A percentile compares a stretch with the other conserved stretches of the same genome.
phyloP scores from a whole-genome alignment of 192 early-diverging fungal species.

The Gorgonomyces haynaldii region DNA sequence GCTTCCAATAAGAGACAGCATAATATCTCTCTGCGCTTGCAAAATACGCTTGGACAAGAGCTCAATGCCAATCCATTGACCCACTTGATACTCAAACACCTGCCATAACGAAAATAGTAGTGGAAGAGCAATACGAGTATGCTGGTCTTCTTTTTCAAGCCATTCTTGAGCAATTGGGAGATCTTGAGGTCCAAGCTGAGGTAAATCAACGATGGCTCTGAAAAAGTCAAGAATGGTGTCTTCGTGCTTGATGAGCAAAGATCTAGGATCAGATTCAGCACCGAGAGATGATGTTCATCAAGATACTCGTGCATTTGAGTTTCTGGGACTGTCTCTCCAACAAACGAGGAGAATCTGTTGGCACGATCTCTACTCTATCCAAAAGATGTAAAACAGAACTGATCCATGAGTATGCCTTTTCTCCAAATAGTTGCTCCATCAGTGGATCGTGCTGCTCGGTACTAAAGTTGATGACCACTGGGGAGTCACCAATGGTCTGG shows the following conservation, averaged over 20 bases:
- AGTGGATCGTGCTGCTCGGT: constrained; percentile 9
- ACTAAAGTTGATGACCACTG: constrained; percentile 27
- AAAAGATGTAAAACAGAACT: constrained; percentile 20
- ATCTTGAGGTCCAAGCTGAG: not conserved
- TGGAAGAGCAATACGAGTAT: constrained; percentile 28
- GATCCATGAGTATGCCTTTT: constrained; percentile 34
- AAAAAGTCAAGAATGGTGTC: constrained; percentile 1
- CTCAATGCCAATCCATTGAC: constrained; percentile 36
- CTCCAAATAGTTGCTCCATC: constrained; percentile 27
- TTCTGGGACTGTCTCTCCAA: constrained; percentile 29
- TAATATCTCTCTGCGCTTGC: constrained; percentile 32
- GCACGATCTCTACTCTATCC: constrained; percentile 24
- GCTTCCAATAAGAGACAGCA: constrained; percentile 21
- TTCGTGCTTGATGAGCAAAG: constrained; percentile 3
- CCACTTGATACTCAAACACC: constrained; percentile 40
- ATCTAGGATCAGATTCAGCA: constrained; percentile 16
- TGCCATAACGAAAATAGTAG: constrained; percentile 42
- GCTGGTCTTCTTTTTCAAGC: no score
- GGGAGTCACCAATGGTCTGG: constrained; percentile 30
- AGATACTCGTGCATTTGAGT: constrained; percentile 32
- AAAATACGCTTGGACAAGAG: constrained; percentile 24
- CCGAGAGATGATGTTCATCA: constrained; percentile 34
- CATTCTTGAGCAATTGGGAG: no score
- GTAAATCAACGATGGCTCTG: constrained; percentile 2
- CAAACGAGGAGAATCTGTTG: constrained; percentile 11